Evolutionary conservation across 192 early-diverging fungal genomes (phyloP), one percentile per base, ranked within the genome.

Genomic region (Coemansia sp.): DNA sequence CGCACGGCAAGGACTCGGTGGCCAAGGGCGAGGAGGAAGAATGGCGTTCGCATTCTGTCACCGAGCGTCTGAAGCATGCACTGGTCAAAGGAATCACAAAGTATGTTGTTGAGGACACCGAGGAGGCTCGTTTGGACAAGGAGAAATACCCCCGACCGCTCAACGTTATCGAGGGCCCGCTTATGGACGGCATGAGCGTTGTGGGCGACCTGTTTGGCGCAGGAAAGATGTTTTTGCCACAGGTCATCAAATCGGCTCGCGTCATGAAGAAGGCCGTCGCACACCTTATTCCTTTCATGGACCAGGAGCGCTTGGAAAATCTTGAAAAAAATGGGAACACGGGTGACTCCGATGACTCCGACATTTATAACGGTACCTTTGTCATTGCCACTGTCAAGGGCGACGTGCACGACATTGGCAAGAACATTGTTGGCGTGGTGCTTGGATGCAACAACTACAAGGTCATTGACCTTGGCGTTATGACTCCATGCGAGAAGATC

Each of bases 221-320:
- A 25, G 93, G 95, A 55, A 96, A 96, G 74, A 98, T 98, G 95
- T 98, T 98, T 74, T 87, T 98, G 83, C 95, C 95, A 5, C 95
- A 98, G 69, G 95, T 98, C 61, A 98, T 98, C 81, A 94, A 94
- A 75, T 92, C 89, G 58, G 94, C 94, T 34, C 89, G 93, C 68
- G 95, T 97, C 15, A 97, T 97, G 95, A 97, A 97, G 71, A 92
- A 90, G 61, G 94, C 95, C n/a, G 95, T 98, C 3, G 94, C 95
- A 11, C 92, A 96, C 58, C 83, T 98, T 56, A 94, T 98, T 56
- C 92, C 92, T 1, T 94, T 88, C 61, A 98, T 98, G 89, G 91
- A 95, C 67, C 79, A 87, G 50, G 95, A 98, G 80, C 90, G 93
- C 38, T 83, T 90, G 56, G 85, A 81, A 27, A 88, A 86, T 67